Evolutionary conservation across 805 yeast genomes (phyloP), one percentile per base, ranked within the genome.

Genomic region (Wickerhamomyces ciferrii): DNA sequence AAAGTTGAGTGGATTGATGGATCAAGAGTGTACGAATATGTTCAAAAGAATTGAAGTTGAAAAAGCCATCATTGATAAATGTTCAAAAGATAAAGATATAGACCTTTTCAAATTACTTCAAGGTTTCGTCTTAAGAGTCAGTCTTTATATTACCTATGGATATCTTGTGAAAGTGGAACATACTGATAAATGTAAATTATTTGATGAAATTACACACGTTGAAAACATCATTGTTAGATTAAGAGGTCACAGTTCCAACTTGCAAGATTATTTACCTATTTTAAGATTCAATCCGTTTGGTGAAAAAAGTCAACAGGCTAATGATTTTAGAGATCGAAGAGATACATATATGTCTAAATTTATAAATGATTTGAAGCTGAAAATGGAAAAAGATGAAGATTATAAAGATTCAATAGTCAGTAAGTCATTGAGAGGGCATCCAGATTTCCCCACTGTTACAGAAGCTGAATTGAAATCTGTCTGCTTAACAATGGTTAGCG

Each of bases 401-500:
- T 55, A 56, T 23, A 23, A 42, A n/a, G 53, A 52, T n/a, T 66
- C 69, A 38, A 56, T 74, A 19, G 62, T 68, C n/a, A 69, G 69
- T 14, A 53, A 53, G 36, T 53, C 62, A 1, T 44, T 52, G 18
- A 49, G 57, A 23, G 41, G 42, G 0, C 38, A 41, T 19, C 27
- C 45, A 2, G 53, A 53, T 7, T 46, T 41, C 17, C 59, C 58
- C 13, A 17, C 39, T 3, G 58, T 72, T 13, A 62, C 64, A 9
- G 55, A 51, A 2, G 61, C 62, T 9, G 87, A 83, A 54, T 58
- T 80, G 42, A 68, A 69, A 40, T 78, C 87, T 40, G 71, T 83
- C 6, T 84, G 91, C 56, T 66, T 85, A 37, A 82, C 91, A 0
- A 79, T 84, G 84, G 83, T 85, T 0, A 82, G 89, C 53, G 94